phyloP scores from a whole-genome alignment of 2,329 filamentous ascomycete species.

The Cytospora leucostoma region DNA sequence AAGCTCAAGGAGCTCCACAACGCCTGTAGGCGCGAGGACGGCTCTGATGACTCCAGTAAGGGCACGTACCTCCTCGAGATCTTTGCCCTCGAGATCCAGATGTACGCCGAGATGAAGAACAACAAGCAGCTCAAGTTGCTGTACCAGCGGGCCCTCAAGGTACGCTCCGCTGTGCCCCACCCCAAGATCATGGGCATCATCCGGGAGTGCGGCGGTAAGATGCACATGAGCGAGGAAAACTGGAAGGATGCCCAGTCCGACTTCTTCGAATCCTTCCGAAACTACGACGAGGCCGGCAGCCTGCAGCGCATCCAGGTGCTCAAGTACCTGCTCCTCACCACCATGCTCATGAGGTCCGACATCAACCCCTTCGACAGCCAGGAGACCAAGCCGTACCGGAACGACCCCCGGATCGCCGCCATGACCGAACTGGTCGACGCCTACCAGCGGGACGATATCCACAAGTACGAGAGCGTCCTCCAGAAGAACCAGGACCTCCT shows the following conservation, averaged over 20 bases:
- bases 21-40: conserved; percentile 84
- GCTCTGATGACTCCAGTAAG: conserved; percentile 88
- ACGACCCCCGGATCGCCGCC: conserved; percentile 88
- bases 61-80: conserved; percentile 95
- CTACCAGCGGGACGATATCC: conserved; percentile 93
- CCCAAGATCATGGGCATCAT: conserved; percentile 99
- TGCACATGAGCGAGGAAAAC: conserved; percentile 99
- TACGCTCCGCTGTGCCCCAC: conserved; percentile 95
- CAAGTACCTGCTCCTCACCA: conserved; percentile 93
- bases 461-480: conserved; percentile 84
- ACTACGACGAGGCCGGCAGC: conserved; percentile 97
- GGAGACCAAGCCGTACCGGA: conserved; percentile 97
- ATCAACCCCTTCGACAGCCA: conserved; percentile 99
- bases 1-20: conserved; percentile 88
- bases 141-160: conserved; percentile 87
- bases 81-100: conserved; percentile 96
- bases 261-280: conserved; percentile 98
- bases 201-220: conserved; percentile 96
- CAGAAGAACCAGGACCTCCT: conserved; percentile 86
- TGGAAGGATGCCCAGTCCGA: conserved; percentile 97
- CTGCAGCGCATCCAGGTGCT: conserved; percentile 95
- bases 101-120: conserved; percentile 95
- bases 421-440: conserved; percentile 98
- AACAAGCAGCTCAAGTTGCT: conserved; percentile 94
- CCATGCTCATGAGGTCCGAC: conserved; percentile 97